phyloP scores from a whole-genome alignment of 208 protist species.

The Crithidia sp. region DNA sequence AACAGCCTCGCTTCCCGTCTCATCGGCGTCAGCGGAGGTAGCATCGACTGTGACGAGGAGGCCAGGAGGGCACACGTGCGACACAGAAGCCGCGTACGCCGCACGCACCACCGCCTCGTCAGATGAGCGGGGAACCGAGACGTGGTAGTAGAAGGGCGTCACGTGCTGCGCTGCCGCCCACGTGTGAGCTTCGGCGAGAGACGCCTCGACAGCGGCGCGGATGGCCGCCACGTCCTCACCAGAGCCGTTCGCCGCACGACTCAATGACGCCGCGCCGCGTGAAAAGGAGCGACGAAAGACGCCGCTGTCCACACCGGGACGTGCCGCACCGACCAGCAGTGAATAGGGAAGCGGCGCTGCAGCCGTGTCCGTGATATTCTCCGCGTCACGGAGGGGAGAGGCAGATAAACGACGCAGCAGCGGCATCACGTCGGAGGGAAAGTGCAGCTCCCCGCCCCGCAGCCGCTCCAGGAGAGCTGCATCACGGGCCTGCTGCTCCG shows the following conservation, averaged over 20 bases:
- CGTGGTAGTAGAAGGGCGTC: conserved; percentile 25
- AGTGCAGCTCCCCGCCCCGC: conserved; percentile 12
- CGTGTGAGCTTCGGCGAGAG: background rate
- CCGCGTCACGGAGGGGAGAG: background rate
- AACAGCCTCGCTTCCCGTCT: background rate
- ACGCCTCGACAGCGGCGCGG: background rate
- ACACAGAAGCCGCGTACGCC: conserved; percentile 15
- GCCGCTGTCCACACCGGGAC: background rate
- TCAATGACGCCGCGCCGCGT: no score
- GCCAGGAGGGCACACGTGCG: conserved; percentile 36
- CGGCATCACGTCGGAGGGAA: conserved; percentile 37
- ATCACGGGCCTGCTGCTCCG: conserved; percentile 39
- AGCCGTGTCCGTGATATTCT: no score
- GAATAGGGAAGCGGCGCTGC: background rate
- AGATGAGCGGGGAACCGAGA: conserved; percentile 8
- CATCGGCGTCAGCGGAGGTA: background rate
- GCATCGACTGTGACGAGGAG: conserved; percentile 16
- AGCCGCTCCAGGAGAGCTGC: conserved; percentile 40
- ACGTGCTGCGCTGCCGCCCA: conserved; percentile 10
- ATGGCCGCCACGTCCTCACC: background rate
- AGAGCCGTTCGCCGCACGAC: no score
- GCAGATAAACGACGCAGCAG: conserved; percentile 12
- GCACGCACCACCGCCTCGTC: conserved; percentile 18
- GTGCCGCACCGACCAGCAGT: background rate
- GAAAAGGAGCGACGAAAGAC: background rate